Evolutionary conservation across 2,329 filamentous ascomycete genomes (phyloP), one percentile per base, ranked within the genome.

Genomic region (Alternaria rosae): DNA sequence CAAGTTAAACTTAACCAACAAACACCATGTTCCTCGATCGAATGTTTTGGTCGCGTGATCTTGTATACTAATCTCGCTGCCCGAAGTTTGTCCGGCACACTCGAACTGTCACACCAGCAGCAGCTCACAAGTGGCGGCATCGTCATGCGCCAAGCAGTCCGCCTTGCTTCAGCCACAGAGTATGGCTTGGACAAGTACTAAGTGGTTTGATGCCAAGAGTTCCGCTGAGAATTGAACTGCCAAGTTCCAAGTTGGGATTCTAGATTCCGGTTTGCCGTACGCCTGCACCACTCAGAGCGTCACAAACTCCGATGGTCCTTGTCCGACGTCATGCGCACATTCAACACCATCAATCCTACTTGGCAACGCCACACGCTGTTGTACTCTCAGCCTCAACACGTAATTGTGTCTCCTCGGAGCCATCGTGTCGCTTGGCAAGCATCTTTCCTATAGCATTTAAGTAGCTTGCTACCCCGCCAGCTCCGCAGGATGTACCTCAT

Each of bases 291-390:
- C 35, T 60, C 38, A 54, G 45, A 57, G 28, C 25, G 38, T 41
- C 25, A 21, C 28, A 58, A 52, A 23, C n/a, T 28, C 54, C 43
- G 38, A 20, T 23, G 41, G 7, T 35, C 23, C 44, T 59, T 55
- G 57, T 30, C 13, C 11, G 50, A 69, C 70, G 70, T 72, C 70
- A 72, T 67, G 53, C 47, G 6, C 53, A 32, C 32, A 35, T 54
- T n/a, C 52, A 64, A 44, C 35, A 54, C 54, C 64, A 48, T 52
- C 51, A 58, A 20, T 15, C 35, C 13, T 48, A 53, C 62, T 61
- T 55, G 62, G 57, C 58, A 53, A 42, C 35, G 28, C 52, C 62
- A 64, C 26, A 57, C 32, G 41, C 20, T 21, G 55, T 62, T 67
- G 56, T 54, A 38, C 47, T 35, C 35, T 60, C 47, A 61, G 57